Evolutionary conservation across 1,284 basidiomycete genomes (phyloP).

Genomic region (Mycosarcoma mackinlayi): DNA sequence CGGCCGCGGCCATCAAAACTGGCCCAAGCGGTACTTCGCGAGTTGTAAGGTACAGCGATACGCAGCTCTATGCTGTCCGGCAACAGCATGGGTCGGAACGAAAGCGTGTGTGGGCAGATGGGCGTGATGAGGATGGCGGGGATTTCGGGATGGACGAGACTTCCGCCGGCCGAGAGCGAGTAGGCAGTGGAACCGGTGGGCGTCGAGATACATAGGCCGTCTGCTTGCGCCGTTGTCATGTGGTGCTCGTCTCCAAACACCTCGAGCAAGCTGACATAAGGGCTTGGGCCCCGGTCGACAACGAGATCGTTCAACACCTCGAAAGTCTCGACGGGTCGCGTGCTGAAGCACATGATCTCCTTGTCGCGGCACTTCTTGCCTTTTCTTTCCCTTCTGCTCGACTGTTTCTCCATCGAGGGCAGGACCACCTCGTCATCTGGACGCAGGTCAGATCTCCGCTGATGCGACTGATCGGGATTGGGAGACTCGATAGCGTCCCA

Average conservation of each 20-base stretch:
- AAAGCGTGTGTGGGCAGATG: constrained; percentile 97
- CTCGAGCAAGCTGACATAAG: constrained; percentile 94
- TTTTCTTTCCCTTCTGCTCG: constrained; percentile 74
- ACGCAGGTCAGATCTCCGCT: constrained; percentile 17
- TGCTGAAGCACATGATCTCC: constrained; percentile 98
- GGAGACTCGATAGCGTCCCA: constrained; percentile 63
- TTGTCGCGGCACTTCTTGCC: constrained; percentile 77
- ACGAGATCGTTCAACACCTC: constrained; percentile 98
- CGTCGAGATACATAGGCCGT: constrained; percentile 93
- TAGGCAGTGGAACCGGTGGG: constrained; percentile 99
- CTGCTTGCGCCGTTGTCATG: constrained; percentile 98
- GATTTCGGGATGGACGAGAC: constrained; percentile 96
- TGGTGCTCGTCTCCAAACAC: constrained; percentile 98
- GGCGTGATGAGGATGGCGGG: constrained; percentile 96
- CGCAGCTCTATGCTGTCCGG: constrained; percentile 99
- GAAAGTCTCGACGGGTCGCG: constrained; percentile 93
- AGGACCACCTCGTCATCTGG: constrained; percentile 30
- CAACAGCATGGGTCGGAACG: constrained; percentile 93
- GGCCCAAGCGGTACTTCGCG: constrained; percentile 97
- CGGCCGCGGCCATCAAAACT: constrained; percentile 97
- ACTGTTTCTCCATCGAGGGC: constrained; percentile 21
- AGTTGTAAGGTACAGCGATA: constrained; percentile 98
- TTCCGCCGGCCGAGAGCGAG: constrained; percentile 92
- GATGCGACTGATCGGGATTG: constrained; percentile 15
- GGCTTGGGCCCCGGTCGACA: constrained; percentile 96